Evolutionary conservation across 805 yeast species (phyloP).

Genomic region (Barnettozyma populi): DNA sequence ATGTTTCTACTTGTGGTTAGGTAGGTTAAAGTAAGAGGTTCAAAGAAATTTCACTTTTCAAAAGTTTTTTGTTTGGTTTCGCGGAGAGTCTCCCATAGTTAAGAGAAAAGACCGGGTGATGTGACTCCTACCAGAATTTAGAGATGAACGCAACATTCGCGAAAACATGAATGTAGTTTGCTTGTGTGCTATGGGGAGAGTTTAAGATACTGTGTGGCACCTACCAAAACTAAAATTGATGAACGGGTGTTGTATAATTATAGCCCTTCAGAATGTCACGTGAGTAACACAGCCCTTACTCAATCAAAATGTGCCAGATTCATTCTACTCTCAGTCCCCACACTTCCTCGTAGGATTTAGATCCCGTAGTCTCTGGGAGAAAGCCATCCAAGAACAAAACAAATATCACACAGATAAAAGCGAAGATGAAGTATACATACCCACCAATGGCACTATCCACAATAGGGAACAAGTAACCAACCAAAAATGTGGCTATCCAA

Average conservation of each 20-base stretch:
- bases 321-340: conserved; percentile 41
- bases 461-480: conserved; percentile 79
- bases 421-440: conserved; percentile 68
- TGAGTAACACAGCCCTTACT: background rate
- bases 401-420: conserved; percentile 48
- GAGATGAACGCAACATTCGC: background rate
- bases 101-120: background rate
- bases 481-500: conserved; percentile 83
- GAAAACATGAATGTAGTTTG: background rate
- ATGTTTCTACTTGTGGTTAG: conserved; percentile 23
- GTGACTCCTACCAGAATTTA: conserved; percentile 6
- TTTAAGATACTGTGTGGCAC: background rate
- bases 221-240: background rate
- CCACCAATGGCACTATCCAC: conserved; percentile 66
- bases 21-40: conserved; percentile 7
- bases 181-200: background rate
- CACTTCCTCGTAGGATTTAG: conserved; percentile 54
- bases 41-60: conserved; percentile 22
- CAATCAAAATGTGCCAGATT: background rate
- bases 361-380: conserved; percentile 78
- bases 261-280: conserved; percentile 3
- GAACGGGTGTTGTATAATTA: background rate
- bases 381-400: conserved; percentile 38
- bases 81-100: conserved; percentile 1
- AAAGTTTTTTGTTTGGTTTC: conserved; percentile 14